These are phyloP conservation scores for Sporobolus alterniflorus DNA, from an alignment of 202 grass and related monocot species.

Conservation along the genomic window DNA sequence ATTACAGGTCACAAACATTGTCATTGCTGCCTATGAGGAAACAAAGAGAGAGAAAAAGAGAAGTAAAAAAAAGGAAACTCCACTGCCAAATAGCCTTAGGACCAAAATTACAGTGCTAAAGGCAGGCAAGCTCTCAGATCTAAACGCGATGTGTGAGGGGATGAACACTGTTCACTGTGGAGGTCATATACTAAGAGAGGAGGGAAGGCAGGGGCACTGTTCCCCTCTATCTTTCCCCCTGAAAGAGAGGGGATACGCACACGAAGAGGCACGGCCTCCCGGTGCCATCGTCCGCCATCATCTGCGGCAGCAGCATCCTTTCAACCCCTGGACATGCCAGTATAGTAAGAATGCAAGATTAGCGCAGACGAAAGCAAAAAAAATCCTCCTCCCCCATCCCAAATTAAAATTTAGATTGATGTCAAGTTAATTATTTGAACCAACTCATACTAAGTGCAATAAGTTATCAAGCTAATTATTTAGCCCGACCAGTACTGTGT, in stretches of 20 bases:
- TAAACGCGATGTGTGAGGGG: too few species aligned
- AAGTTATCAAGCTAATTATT: too few species aligned
- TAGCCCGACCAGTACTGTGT: too few species aligned
- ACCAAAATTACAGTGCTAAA: constrained; percentile 60
- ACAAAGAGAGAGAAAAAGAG: constrained; percentile 15
- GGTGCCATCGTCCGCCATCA: constrained; percentile 22
- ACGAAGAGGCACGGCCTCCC: constrained; percentile 61
- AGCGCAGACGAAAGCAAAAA: background rate
- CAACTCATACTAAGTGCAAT: too few species aligned
- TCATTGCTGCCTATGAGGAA: constrained; percentile 38
- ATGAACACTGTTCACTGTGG: too few species aligned
- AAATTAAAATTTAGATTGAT: too few species aligned
- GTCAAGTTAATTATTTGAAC: too few species aligned
- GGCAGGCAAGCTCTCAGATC: constrained; percentile 28
- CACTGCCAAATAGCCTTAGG: constrained; percentile 38
- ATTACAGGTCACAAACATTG: constrained; percentile 33
- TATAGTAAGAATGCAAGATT: constrained; percentile 11
- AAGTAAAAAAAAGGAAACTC: constrained; percentile 18
- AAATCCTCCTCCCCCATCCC: background rate
- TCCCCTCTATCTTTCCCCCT: too few species aligned
- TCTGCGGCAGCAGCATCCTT: constrained; percentile 59
- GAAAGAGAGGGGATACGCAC: constrained; percentile 77
- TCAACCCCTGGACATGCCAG: constrained; percentile 25
- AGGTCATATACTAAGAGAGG: too few species aligned
- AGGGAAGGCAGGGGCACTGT: too few species aligned